Conservation (phyloP, 2,329 filamentous ascomycete species). For the Bipolaris gigantea region DNA sequence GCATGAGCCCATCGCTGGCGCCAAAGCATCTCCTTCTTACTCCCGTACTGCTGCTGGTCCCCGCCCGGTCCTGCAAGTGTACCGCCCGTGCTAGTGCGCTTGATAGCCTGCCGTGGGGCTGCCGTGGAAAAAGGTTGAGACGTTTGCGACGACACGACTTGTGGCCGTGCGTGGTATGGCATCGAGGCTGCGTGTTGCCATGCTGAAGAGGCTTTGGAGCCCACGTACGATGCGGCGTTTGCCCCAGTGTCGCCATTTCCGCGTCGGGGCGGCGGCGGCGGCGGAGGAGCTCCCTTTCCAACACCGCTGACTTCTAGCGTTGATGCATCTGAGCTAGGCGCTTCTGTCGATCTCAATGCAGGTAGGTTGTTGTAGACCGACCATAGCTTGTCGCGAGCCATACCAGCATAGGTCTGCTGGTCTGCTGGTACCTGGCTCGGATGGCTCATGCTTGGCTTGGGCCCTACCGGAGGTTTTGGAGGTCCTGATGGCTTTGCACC, state of each 20-base stretch:
- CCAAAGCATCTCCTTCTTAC: conserved; percentile 76
- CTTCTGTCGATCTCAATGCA: conserved; percentile 33
- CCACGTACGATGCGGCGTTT: conserved; percentile 44
- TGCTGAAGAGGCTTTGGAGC: conserved; percentile 40
- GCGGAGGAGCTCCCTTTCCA: conserved; percentile 31
- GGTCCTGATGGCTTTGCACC: conserved; percentile 38
- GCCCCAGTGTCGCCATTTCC: conserved; percentile 43
- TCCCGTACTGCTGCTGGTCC: conserved; percentile 44
- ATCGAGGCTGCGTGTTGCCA: conserved; percentile 41
- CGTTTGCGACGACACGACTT: conserved; percentile 18
- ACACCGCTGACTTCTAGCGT: conserved; percentile 13
- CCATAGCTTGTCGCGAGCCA: conserved; percentile 45
- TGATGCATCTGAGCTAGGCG: conserved; percentile 11
- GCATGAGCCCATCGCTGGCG: conserved; percentile 67
- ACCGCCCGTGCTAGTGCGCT: conserved; percentile 31
- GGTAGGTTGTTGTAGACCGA: conserved; percentile 48
- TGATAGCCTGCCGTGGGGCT: conserved; percentile 21
- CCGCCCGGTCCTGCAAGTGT: conserved; percentile 27
- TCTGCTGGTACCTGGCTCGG: conserved; percentile 19
- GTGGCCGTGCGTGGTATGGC: conserved; percentile 31
- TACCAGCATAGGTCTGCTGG: conserved; percentile 41
- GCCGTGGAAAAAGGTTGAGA: conserved; percentile 35
- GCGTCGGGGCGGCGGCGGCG: conserved; percentile 44
- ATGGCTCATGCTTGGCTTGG: conserved; percentile 30
- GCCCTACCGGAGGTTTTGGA: conserved; percentile 34